Percentiles rank a stretch among this genome's conserved stretches.
phyloP scores from a whole-genome alignment of 2,329 filamentous ascomycete species.

The Claviceps cyperi region DNA sequence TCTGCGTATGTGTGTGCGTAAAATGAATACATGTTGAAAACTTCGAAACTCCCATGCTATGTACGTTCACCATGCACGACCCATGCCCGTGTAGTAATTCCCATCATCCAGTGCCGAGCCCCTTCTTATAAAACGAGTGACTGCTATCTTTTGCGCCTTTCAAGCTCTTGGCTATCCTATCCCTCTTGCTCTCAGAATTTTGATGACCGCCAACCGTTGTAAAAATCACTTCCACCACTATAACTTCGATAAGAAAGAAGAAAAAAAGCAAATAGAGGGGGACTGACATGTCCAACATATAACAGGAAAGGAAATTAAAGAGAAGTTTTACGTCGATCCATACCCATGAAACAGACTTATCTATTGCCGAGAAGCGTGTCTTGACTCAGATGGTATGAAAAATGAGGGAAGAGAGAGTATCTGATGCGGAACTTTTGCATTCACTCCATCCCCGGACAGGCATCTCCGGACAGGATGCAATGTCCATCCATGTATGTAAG shows the following conservation, averaged over 20 bases:
- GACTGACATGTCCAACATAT: background rate
- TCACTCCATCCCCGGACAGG: constrained; percentile 1
- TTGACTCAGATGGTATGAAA: background rate
- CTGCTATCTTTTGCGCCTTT: too few relatives aligned
- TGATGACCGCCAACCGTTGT: too few relatives aligned
- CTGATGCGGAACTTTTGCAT: background rate
- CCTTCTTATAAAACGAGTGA: background rate
- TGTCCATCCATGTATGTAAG: background rate
- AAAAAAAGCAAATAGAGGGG: background rate
- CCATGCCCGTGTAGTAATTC: background rate
- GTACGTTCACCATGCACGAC: constrained; percentile 7
- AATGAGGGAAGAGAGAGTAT: background rate
- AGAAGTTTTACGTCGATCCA: constrained; percentile 6
- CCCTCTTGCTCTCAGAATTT: too few relatives aligned
- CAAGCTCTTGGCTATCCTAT: too few relatives aligned
- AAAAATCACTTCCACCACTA: too few relatives aligned
- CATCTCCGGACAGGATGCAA: background rate
- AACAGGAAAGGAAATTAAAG: background rate
- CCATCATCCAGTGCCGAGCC: background rate
- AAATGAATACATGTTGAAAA: background rate
- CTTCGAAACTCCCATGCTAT: constrained; percentile 5
- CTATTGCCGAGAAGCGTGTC: constrained; percentile 20
- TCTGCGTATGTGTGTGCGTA: background rate
- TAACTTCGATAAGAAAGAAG: background rate
- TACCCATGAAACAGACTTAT: constrained; percentile 14